Evolutionary conservation across 2,329 filamentous ascomycete species (phyloP).

Genomic region (Aspergillus sp.): DNA sequence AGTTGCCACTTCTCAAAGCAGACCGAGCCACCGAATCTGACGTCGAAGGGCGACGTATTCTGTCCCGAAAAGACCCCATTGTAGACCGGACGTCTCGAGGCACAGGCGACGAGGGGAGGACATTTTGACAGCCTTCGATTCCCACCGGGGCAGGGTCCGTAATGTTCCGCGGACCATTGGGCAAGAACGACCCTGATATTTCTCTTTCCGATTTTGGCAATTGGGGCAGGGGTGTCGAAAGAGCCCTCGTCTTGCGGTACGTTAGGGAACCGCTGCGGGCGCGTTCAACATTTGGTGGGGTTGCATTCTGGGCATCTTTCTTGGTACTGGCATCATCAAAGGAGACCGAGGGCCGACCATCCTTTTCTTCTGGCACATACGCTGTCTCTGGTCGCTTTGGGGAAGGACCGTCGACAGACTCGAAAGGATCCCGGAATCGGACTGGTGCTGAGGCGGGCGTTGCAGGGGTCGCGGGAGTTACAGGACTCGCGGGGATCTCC

Average conservation of each 20-base stretch:
- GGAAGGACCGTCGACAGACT: constrained; percentile 6
- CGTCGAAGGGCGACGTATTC: constrained; percentile 16
- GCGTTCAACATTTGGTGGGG: constrained; percentile 19
- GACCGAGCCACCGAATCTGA: constrained; percentile 23
- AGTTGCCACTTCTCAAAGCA: constrained; percentile 17
- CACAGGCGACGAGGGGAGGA: constrained; percentile 17
- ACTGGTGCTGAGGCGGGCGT: constrained; percentile 16
- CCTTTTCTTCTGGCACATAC: constrained; percentile 6
- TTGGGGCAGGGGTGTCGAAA: constrained; percentile 22
- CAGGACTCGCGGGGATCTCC: neutral
- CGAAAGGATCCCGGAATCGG: constrained; percentile 29
- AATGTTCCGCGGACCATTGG: constrained; percentile 32
- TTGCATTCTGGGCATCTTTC: constrained; percentile 12
- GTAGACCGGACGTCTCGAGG: constrained; percentile 19
- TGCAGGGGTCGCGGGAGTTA: neutral
- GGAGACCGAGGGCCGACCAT: constrained; percentile 11
- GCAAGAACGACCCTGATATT: constrained; percentile 15
- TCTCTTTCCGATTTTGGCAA: constrained; percentile 20
- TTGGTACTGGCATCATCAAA: constrained; percentile 20
- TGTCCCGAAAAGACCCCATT: constrained; percentile 12
- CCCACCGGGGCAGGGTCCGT: constrained; percentile 31
- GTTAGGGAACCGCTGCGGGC: constrained; percentile 21
- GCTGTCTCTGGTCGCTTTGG: constrained; percentile 5
- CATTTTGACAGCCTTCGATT: constrained; percentile 8
- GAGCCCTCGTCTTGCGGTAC: constrained; percentile 24